A percentile compares a stretch with the other conserved stretches of the same genome.
Evolutionary conservation across 768 basidiomycete species (phyloP).

Genomic region (Boletus tomentosulus): DNA sequence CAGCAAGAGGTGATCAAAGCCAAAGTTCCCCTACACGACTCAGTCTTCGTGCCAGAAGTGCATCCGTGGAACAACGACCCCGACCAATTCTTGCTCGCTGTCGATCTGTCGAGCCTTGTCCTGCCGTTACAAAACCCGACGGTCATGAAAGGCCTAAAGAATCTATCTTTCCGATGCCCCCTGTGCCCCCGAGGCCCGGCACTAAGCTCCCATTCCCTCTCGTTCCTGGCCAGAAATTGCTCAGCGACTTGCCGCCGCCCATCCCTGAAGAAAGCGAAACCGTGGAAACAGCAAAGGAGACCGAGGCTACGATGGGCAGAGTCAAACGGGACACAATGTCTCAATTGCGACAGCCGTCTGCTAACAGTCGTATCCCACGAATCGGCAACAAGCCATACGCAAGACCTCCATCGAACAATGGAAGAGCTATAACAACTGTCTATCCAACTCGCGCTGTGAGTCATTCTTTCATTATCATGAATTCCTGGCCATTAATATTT

Average conservation of each 20-base stretch:
- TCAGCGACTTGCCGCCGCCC: slow-evolving; percentile 20
- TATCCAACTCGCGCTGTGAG: slow-evolving; percentile 12
- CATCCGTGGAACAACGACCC: slow-evolving; percentile 35
- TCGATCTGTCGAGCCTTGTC: slow-evolving; percentile 29
- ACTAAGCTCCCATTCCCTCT: slow-evolving; percentile 30
- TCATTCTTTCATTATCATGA: background rate
- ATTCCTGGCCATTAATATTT: background rate
- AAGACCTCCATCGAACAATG: slow-evolving; percentile 29
- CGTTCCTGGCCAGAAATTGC: slow-evolving; percentile 16
- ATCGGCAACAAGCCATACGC: slow-evolving; percentile 57
- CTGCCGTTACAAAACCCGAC: slow-evolving; percentile 4
- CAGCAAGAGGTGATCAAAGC: slow-evolving; percentile 11
- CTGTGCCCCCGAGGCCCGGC: slow-evolving; percentile 4
- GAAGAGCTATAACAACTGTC: slow-evolving; percentile 4
- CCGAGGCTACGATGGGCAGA: slow-evolving; percentile 14
- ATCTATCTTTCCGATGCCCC: slow-evolving; percentile 18
- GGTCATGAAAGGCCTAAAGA: slow-evolving; percentile 15
- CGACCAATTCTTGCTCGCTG: slow-evolving; percentile 16
- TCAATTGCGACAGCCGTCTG: slow-evolving; percentile 42
- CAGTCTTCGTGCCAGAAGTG: slow-evolving; percentile 26
- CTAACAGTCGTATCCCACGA: slow-evolving; percentile 58
- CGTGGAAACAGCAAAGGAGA: background rate
- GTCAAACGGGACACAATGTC: slow-evolving; percentile 36
- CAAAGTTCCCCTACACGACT: slow-evolving; percentile 16
- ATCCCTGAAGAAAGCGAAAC: slow-evolving; percentile 33